A percentile compares a stretch with the other conserved stretches of the same genome.
Conservation (phyloP, 768 basidiomycete genomes). For the Phylloporus arenicola region DNA sequence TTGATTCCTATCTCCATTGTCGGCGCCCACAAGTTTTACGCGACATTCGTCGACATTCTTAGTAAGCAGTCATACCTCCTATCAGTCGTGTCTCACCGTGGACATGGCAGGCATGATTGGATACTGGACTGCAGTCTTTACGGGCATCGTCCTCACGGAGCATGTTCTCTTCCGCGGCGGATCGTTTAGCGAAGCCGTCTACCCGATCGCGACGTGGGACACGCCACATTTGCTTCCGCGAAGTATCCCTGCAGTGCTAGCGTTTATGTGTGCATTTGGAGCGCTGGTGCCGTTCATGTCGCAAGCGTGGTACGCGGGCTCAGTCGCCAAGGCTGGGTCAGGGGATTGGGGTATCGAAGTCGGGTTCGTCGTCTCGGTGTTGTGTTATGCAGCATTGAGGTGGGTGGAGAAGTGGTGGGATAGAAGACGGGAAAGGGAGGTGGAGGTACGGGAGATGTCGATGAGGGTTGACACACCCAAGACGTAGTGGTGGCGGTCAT, state of each 20-base stretch:
- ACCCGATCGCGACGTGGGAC: constrained; percentile 37
- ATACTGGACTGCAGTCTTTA: constrained; percentile 38
- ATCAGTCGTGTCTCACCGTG: constrained; percentile 12
- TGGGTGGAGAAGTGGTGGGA: constrained; percentile 23
- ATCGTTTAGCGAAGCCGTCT: constrained; percentile 29
- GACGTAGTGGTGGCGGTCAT: neutral
- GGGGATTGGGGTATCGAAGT: constrained; percentile 47
- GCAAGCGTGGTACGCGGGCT: constrained; percentile 49
- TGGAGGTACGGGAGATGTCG: neutral
- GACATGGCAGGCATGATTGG: constrained; percentile 35
- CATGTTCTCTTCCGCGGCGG: constrained; percentile 40
- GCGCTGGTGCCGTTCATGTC: constrained; percentile 45
- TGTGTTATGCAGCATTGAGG: constrained; percentile 30
- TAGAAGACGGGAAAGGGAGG: neutral
- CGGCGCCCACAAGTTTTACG: constrained; percentile 42
- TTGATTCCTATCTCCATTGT: constrained; percentile 44
- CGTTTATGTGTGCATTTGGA: constrained; percentile 37
- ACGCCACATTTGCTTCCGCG: constrained; percentile 33
- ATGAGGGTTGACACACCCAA: neutral
- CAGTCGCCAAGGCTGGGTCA: constrained; percentile 38
- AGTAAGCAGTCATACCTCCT: constrained; percentile 17
- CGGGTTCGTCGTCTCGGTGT: constrained; percentile 31
- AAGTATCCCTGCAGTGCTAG: constrained; percentile 36
- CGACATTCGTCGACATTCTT: constrained; percentile 39
- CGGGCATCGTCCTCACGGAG: constrained; percentile 38